Conservation (phyloP, 139 green algal genomes). For the Chlamydomonas eustigma region DNA sequence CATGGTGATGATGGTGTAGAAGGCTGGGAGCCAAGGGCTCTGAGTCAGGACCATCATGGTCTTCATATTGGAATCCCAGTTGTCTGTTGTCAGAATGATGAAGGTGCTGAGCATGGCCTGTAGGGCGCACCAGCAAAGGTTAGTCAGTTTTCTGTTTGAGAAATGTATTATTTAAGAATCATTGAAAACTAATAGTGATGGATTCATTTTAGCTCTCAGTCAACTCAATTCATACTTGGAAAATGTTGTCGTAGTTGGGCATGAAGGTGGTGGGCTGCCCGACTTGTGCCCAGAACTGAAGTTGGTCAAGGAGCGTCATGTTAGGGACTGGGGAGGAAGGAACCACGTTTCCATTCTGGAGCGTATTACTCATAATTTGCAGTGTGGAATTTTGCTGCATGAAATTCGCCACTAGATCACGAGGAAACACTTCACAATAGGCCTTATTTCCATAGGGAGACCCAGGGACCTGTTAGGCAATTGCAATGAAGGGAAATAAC, state of each 20-base stretch:
- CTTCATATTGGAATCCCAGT: not conserved
- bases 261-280: not conserved
- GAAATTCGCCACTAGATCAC: too few relatives aligned
- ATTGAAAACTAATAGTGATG: too few relatives aligned
- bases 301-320: too few relatives aligned
- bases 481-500: too few relatives aligned
- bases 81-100: not conserved
- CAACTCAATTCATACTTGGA: not conserved
- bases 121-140: too few relatives aligned
- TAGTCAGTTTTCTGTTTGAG: too few relatives aligned
- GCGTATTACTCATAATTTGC: too few relatives aligned
- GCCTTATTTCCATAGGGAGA: slow-evolving; percentile 4
- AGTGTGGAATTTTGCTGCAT: too few relatives aligned
- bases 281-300: slow-evolving; percentile 14
- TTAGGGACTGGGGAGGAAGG: not conserved
- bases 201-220: too few relatives aligned
- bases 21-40: not conserved
- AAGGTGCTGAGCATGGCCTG: not conserved
- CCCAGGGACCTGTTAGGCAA: too few relatives aligned
- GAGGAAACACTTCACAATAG: slow-evolving; percentile 11
- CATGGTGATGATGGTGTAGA: slow-evolving; percentile 9
- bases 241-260: slow-evolving; percentile 14
- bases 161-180: too few relatives aligned
- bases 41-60: not conserved
- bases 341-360: too few relatives aligned